Conservation (phyloP, 148 eudicot species). For the Nepenthes mirabilis region DNA sequence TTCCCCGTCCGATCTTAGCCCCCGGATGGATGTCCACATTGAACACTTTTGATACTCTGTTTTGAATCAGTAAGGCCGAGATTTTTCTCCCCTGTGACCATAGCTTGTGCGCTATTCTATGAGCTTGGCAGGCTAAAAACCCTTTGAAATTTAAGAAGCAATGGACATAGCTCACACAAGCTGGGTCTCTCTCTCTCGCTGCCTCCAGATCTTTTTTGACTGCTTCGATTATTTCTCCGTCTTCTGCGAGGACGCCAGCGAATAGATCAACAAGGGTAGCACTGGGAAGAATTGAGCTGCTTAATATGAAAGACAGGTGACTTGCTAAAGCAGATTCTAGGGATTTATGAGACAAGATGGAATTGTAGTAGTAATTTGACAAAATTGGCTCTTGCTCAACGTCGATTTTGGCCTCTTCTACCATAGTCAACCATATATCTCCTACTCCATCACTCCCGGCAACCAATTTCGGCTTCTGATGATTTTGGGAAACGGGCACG, state of each 20-base stretch:
- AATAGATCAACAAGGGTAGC: conserved; percentile 17
- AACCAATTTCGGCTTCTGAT: no score
- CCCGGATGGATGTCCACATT: conserved; percentile 44
- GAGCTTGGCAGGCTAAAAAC: conserved; percentile 40
- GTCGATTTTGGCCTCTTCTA: conserved; percentile 14
- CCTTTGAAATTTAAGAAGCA: conserved; percentile 49
- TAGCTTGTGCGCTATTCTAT: conserved; percentile 26
- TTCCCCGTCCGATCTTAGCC: conserved; percentile 31
- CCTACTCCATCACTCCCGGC: no score
- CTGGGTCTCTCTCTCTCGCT: conserved; percentile 35
- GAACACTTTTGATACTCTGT: conserved; percentile 34
- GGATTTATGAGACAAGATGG: conserved; percentile 20
- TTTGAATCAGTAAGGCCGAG: conserved; percentile 24
- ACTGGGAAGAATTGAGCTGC: conserved; percentile 9
- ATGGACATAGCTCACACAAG: conserved; percentile 30
- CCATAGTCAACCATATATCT: no score
- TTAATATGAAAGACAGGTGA: conserved; percentile 21
- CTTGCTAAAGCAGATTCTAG: conserved; percentile 29
- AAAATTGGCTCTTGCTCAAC: conserved; percentile 27
- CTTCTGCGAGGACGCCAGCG: conserved; percentile 3
- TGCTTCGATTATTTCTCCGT: conserved; percentile 12
- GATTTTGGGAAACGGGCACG: no score
- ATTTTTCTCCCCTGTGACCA: conserved; percentile 19
- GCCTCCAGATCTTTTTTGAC: conserved; percentile 30
- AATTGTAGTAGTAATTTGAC: conserved; percentile 11